Evolutionary conservation across 1,139 yeast species (phyloP).

Genomic region (Groenewaldozyma auringiensis): DNA sequence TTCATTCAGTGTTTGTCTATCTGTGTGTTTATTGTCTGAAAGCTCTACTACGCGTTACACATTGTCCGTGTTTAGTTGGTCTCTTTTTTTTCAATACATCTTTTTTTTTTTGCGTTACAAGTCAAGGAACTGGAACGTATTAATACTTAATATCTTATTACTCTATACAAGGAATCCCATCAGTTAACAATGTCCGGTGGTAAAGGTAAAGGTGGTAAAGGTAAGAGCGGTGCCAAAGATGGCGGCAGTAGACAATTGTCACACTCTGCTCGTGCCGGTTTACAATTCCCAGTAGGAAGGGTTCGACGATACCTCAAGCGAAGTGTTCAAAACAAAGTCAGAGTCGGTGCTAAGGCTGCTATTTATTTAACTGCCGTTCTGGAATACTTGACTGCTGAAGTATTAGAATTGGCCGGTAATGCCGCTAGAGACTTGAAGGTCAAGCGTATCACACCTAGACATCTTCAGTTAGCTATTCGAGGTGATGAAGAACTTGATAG

Average conservation of each 20-base stretch:
- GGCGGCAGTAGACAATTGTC: slow-evolving; percentile 56
- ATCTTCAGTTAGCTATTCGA: slow-evolving; percentile 94
- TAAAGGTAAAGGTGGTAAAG: slow-evolving; percentile 95
- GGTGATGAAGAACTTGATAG: slow-evolving; percentile 98
- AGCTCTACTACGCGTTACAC: too few species aligned
- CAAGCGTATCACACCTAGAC: slow-evolving; percentile 98
- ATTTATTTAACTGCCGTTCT: slow-evolving; percentile 94
- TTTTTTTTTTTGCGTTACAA: neutral
- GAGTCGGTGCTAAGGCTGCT: slow-evolving; percentile 98
- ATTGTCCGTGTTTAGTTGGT: neutral
- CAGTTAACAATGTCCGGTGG: slow-evolving; percentile 91
- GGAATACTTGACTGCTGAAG: slow-evolving; percentile 97
- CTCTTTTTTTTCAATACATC: neutral
- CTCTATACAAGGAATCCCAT: too few species aligned
- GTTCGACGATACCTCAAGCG: slow-evolving; percentile 90
- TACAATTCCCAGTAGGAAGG: slow-evolving; percentile 97
- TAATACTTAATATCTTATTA: neutral
- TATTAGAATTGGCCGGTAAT: slow-evolving; percentile 96
- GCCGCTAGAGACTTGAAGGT: slow-evolving; percentile 98
- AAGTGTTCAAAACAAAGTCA: slow-evolving; percentile 84
- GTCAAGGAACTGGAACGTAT: neutral
- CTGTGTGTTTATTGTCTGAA: too few species aligned
- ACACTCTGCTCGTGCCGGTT: slow-evolving; percentile 94
- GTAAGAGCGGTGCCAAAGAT: slow-evolving; percentile 67
- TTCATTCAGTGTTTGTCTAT: too few species aligned